Evolutionary conservation across 148 eudicot genomes (phyloP).

Genomic region (Mesembryanthemum crystallinum): DNA sequence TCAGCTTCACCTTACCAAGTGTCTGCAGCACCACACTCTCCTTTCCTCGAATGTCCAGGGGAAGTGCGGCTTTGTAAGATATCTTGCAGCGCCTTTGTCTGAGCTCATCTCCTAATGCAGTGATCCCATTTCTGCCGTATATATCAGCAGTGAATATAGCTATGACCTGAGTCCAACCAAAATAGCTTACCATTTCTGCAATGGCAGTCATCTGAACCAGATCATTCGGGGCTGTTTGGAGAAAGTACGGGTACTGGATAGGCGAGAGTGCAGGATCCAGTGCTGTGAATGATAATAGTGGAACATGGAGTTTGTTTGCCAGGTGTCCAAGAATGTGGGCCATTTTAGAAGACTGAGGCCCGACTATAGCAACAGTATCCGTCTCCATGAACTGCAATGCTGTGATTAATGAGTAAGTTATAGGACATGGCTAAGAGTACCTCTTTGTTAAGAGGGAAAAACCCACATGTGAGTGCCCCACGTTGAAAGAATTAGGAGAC

Average conservation of each 20-base stretch:
- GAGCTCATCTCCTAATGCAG: conserved; percentile 44
- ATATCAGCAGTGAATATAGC: conserved; percentile 58
- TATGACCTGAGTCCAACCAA: conserved; percentile 52
- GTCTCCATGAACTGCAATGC: conserved; percentile 66
- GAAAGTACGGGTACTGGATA: conserved; percentile 58
- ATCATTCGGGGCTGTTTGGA: conserved; percentile 59
- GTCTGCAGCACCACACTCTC: conserved; percentile 31
- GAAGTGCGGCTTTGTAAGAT: conserved; percentile 51
- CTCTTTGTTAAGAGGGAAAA: neutral
- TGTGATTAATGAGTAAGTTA: conserved; percentile 26
- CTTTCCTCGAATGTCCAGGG: conserved; percentile 26
- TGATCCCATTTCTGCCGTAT: conserved; percentile 54
- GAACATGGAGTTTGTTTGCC: conserved; percentile 57
- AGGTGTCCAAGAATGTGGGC: conserved; percentile 57
- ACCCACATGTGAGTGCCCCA: no score
- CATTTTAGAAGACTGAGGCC: conserved; percentile 53
- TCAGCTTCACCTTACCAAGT: conserved; percentile 41
- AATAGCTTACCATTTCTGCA: conserved; percentile 48
- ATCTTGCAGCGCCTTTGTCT: conserved; percentile 44
- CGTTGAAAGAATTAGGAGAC: no score
- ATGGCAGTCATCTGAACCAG: conserved; percentile 66
- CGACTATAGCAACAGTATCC: conserved; percentile 58
- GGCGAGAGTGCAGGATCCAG: conserved; percentile 61
- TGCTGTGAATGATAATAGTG: conserved; percentile 57
- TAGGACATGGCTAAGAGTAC: neutral